Base-by-base conservation (phyloP, 257 asterid genomes). In the Avicennia marina region DNA sequence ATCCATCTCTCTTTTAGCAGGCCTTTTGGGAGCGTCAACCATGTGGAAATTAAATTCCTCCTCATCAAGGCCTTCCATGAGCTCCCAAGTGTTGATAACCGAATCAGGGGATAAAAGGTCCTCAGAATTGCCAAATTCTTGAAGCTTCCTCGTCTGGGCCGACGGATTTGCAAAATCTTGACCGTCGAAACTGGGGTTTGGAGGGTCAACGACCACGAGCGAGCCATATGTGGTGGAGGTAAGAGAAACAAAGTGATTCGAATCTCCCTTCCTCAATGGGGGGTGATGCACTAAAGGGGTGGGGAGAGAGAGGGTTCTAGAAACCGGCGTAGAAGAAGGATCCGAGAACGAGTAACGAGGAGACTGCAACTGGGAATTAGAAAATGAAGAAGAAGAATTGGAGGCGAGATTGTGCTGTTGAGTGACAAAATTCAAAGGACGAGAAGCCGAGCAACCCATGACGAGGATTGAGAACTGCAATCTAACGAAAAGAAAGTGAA, bases 11-110 rank as follows among this genome's bases (percentile, higher is more conserved):
- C n/a, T 36, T 25, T 57, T 26, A 26, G 40, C 46, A 6, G 38
- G 27, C n/a, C 41, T 71, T 31, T 45, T 32, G 7, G 75, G 84
- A 52, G 69, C 60, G 2, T 67, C 77, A 21, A 77, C 72, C 52
- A 76, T 65, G 45, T 72, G 82, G 50, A 71, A 80, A 25, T 60
- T 53, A n/a, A 64, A 70, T 46, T 79, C 90, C 13, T 72, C 75
- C 50, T 89, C 93, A 46, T 78, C 90, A 36, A 89, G 89, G 25
- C 84, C 97, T 60, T 84, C 91, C 97, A 86, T 86, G 74, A 89
- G 95, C 84, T 84, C 97, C 94, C 95, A 84, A 7, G 97, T 89
- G 67, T 89, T 86, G 85, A 89, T 82, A 45, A 86, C 90, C 0
- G 93, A 80, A 64, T 84, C 89, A 2, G 90, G 94, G 12, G 97